A percentile compares a stretch with the other conserved stretches of the same genome.
Evolutionary conservation across 495 filamentous ascomycete species (phyloP).

Genomic region (Neurospora sp.): DNA sequence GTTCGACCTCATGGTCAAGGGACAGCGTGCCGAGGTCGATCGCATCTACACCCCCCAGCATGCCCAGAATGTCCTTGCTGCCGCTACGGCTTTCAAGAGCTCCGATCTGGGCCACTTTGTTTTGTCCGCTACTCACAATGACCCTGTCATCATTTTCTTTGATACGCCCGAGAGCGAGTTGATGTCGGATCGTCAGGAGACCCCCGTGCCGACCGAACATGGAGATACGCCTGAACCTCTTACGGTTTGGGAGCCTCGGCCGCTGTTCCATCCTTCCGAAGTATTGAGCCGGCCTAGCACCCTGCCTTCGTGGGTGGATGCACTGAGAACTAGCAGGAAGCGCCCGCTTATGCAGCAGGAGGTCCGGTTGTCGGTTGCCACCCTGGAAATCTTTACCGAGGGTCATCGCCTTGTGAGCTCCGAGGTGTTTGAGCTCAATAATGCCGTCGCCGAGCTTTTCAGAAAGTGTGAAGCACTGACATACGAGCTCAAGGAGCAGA

Average conservation of each 20-base stretch:
- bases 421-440: slow-evolving; percentile 62
- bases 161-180: slow-evolving; percentile 49
- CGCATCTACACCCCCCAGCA: slow-evolving; percentile 41
- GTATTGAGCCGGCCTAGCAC: slow-evolving; percentile 49
- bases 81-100: slow-evolving; percentile 58
- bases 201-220: slow-evolving; percentile 9
- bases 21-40: slow-evolving; percentile 50
- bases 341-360: slow-evolving; percentile 56
- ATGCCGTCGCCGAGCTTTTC: slow-evolving; percentile 75
- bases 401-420: slow-evolving; percentile 64
- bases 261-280: slow-evolving; percentile 59
- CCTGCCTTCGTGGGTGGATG: slow-evolving; percentile 52
- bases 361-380: slow-evolving; percentile 63
- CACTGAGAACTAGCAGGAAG: slow-evolving; percentile 48
- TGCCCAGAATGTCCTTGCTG: slow-evolving; percentile 37
- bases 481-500: slow-evolving; percentile 60
- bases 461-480: slow-evolving; percentile 62
- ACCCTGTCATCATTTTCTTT: slow-evolving; percentile 55
- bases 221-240: slow-evolving; percentile 24
- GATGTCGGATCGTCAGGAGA: slow-evolving; percentile 21
- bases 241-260: slow-evolving; percentile 44
- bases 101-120: slow-evolving; percentile 72
- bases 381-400: slow-evolving; percentile 62
- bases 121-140: slow-evolving; percentile 53
- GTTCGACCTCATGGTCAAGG: slow-evolving; percentile 56